phyloP scores from a whole-genome alignment of 2,329 filamentous ascomycete species.

The Lachnellula arida region DNA sequence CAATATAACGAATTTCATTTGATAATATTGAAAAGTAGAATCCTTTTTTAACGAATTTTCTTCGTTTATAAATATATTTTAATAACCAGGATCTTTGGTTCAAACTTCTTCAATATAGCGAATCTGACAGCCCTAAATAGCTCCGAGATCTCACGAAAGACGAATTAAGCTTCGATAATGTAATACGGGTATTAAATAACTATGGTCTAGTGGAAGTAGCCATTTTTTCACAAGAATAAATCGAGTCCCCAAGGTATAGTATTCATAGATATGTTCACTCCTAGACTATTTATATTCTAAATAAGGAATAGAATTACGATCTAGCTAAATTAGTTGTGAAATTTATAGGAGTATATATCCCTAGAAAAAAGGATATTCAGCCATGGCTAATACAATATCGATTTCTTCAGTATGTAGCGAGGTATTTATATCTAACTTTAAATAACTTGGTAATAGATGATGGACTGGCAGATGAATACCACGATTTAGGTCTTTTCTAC shows the following conservation, averaged over 20 bases:
- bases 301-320: slow-evolving; percentile 6
- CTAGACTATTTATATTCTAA: slow-evolving; percentile 7
- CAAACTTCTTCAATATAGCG: slow-evolving; percentile 35
- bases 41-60: slow-evolving; percentile 30
- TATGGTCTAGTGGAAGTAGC: slow-evolving; percentile 12
- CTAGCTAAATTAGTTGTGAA: slow-evolving; percentile 17
- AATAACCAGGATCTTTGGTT: slow-evolving; percentile 42
- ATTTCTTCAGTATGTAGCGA: background rate
- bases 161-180: slow-evolving; percentile 18
- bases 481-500: too few relatives aligned
- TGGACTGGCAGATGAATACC: slow-evolving; percentile 12
- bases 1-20: slow-evolving; percentile 39
- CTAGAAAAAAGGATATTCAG: background rate
- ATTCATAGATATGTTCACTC: slow-evolving; percentile 12
- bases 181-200: slow-evolving; percentile 34
- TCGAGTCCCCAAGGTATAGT: slow-evolving; percentile 10
- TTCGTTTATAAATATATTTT: slow-evolving; percentile 40
- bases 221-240: slow-evolving; percentile 13
- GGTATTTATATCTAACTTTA: slow-evolving; percentile 5
- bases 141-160: slow-evolving; percentile 16
- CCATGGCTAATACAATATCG: slow-evolving; percentile 8
- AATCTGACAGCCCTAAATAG: slow-evolving; percentile 17
- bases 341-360: slow-evolving; percentile 6
- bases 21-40: slow-evolving; percentile 31
- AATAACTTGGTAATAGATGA: slow-evolving; percentile 13